These are phyloP conservation scores for Cladosporium sp. DNA, from an alignment of 2,329 filamentous ascomycete species.

Conservation along the genomic window DNA sequence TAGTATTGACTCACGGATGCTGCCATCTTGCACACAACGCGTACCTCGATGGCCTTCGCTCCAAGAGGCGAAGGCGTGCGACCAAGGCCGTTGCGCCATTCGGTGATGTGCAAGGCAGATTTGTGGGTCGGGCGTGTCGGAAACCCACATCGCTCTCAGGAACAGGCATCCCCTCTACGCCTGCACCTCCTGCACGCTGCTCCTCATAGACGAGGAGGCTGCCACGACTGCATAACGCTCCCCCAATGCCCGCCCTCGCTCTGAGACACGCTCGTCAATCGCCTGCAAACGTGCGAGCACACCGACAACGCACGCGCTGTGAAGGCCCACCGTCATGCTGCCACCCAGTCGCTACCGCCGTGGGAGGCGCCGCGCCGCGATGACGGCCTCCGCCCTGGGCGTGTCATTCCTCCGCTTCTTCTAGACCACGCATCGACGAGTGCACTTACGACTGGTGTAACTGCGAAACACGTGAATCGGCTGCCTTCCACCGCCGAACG, in stretches of 20 bases:
- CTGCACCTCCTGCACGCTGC: background rate
- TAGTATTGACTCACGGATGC: constrained; percentile 17
- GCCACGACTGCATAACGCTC: constrained; percentile 4
- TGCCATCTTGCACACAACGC: constrained; percentile 4
- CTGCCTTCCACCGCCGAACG: background rate
- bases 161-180: constrained; percentile 4
- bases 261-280: constrained; percentile 19
- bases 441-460: constrained; percentile 15
- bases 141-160: constrained; percentile 1
- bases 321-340: background rate
- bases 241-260: constrained; percentile 5
- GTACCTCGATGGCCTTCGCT: constrained; percentile 20
- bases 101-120: constrained; percentile 19
- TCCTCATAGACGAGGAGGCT: background rate
- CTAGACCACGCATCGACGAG: constrained; percentile 17
- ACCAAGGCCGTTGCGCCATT: constrained; percentile 17
- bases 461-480: constrained; percentile 2
- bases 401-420: background rate
- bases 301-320: constrained; percentile 9
- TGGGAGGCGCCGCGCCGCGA: constrained; percentile 14
- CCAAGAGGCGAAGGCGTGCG: constrained; percentile 17
- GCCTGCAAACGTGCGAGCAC: background rate
- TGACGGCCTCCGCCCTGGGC: background rate
- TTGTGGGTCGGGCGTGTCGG: constrained; percentile 1
- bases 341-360: background rate